Base-by-base conservation (phyloP, 257 asterid species). In the Ballota nigra region DNA sequence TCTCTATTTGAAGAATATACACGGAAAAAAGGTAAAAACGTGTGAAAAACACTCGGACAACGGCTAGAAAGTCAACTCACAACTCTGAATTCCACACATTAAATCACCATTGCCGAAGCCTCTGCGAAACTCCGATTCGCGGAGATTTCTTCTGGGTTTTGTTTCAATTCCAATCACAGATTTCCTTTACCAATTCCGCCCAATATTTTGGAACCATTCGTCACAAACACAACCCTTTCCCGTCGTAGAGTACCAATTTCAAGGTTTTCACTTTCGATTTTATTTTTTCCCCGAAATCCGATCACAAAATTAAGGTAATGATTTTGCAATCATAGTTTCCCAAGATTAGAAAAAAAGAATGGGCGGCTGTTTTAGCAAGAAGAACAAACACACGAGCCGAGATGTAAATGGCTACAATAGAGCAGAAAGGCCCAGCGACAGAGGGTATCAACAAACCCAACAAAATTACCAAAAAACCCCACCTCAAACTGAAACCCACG, bases 351-450 rank as follows among this genome's bases (percentile, higher is more conserved):
- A 12, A 59, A 6, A 0, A 22, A 52, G 0, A 53, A 82, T 82
- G 86, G 86, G 97, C 18, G 91, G 86, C 22, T 90, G 97, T 84
- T 85, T 85, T 33, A 85, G 93, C 89, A 88, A 69, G 77, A 88
- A 64, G 70, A 76, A 75, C 55, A 77, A 81, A 36, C 12, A 76
- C 70, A 4, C 79, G 19, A 69, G 55, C 59, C 80, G 68, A 60
- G 82, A 71, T 75, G 70, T 43, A 31, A 75, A 85, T 67, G 83
- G 82, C 1, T 61, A n/a, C n/a, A n/a, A 77, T 38, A 66, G 88
- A 83, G 79, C 92, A 81, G 80, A 51, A 12, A 68, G 71, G 12
- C 40, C 63, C 49, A 41, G 60, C 60, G 63, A 55, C 71, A 41
- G 68, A 13, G 83, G 74, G 1, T 80, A 81, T 78, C 81, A 86